These are phyloP conservation scores for Galeopsis tetrahit DNA, from an alignment of 257 asterid species.

Conservation along the genomic window DNA sequence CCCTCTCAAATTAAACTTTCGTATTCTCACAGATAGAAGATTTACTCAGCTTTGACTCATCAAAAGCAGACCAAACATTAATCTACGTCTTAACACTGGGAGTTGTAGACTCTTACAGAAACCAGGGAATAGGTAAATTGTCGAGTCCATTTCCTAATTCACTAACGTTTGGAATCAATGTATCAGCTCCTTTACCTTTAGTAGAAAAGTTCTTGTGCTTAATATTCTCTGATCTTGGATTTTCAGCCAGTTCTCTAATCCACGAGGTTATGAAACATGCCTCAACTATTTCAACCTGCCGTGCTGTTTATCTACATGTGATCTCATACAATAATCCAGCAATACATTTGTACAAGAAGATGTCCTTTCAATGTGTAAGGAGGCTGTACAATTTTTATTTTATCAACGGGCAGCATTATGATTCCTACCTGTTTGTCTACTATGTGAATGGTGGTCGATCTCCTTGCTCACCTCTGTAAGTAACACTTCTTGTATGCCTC, in stretches of 20 bases:
- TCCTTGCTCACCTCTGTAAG: slow-evolving; percentile 97
- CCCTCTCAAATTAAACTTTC: slow-evolving; percentile 11
- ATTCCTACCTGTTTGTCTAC: slow-evolving; percentile 91
- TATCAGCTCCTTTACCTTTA: slow-evolving; percentile 15
- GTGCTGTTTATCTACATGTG: slow-evolving; percentile 95
- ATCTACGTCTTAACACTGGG: slow-evolving; percentile 92
- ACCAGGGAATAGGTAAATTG: slow-evolving; percentile 80
- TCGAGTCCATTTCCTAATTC: slow-evolving; percentile 21
- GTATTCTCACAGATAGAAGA: slow-evolving; percentile 70
- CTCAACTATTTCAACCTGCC: slow-evolving; percentile 67
- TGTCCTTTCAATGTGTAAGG: slow-evolving; percentile 82
- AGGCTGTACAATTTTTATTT: slow-evolving; percentile 74
- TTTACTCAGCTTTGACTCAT: slow-evolving; percentile 67
- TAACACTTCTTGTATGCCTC: slow-evolving; percentile 30
- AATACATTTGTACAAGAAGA: slow-evolving; percentile 84
- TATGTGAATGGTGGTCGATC: slow-evolving; percentile 94
- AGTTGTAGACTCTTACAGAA: slow-evolving; percentile 85
- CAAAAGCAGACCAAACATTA: slow-evolving; percentile 74
- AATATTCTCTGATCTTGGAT: slow-evolving; percentile 34
- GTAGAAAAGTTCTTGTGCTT: slow-evolving; percentile 27
- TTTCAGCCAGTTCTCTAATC: slow-evolving; percentile 85
- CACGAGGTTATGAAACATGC: slow-evolving; percentile 83
- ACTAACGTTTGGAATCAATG: not conserved
- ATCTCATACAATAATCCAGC: slow-evolving; percentile 93
- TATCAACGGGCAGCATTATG: slow-evolving; percentile 83